Conservation (phyloP, 345 rosid genomes). For the Toxicodendron radicans region DNA sequence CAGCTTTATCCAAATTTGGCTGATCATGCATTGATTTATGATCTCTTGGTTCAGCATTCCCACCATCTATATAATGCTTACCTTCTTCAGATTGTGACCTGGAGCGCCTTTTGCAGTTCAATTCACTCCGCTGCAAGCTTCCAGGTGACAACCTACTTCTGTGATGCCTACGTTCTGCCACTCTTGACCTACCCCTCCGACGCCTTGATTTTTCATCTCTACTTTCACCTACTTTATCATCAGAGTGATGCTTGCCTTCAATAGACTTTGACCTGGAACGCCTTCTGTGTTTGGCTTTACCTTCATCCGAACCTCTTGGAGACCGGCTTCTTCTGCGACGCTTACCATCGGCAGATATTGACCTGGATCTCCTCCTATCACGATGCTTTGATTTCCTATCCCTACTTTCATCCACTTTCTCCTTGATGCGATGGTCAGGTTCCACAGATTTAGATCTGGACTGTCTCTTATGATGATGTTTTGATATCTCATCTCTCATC, state of each 20-base stretch:
- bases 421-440: conserved; percentile 39
- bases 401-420: conserved; percentile 44
- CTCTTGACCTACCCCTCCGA: conserved; percentile 45
- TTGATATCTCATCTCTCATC: conserved; percentile 39
- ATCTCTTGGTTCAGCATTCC: conserved; percentile 25
- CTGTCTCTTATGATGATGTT: conserved; percentile 50
- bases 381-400: conserved; percentile 54
- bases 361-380: conserved; percentile 62
- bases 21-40: conserved; percentile 17
- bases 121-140: conserved; percentile 39
- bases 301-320: conserved; percentile 51
- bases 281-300: conserved; percentile 45
- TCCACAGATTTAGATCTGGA: conserved; percentile 77
- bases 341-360: conserved; percentile 58
- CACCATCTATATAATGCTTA: conserved; percentile 27
- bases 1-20: conserved; percentile 11
- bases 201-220: conserved; percentile 47
- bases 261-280: conserved; percentile 58
- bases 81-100: conserved; percentile 46
- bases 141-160: conserved; percentile 44
- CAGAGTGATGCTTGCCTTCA: conserved; percentile 43
- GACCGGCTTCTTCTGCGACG: conserved; percentile 48
- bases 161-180: conserved; percentile 41
- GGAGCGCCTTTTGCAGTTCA: conserved; percentile 39
- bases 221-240: conserved; percentile 39